Evolutionary conservation across 768 basidiomycete genomes (phyloP), one percentile per base, ranked within the genome.

Genomic region (Naganishia vishniacii): DNA sequence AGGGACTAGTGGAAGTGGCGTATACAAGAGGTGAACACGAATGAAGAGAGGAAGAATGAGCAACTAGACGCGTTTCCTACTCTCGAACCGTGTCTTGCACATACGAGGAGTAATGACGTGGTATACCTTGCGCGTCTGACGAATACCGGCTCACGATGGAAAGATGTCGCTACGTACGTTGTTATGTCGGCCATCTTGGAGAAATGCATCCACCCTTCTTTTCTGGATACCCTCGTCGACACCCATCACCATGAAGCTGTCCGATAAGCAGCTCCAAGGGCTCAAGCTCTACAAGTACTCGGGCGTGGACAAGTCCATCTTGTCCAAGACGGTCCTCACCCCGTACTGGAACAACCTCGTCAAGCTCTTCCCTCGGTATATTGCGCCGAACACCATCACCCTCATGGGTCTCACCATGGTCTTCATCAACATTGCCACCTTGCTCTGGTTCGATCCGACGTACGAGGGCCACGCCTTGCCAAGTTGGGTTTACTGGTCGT

Each of bases 281-380:
- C 81, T 92, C 45, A 84, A 84, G 71, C 84, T 84, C 67, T 91
- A 92, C 75, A 79, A 84, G 61, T 91, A 91, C 74, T 88, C 85
- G 69, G 85, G 84, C 23, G 83, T 88, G 13, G 90, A 92, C 78
- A 88, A 88, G 88, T 93, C 90, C 9, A 69, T 89, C 32, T 70
- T 88, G 1, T 89, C 89, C 41, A 81, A 83, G 72, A 86, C 87
- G 75, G 79, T 92, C 25, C 80, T 97, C 59, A 83, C 85, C 46
- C 88, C 88, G 2, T 94, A 87, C 78, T 95, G 92, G 91, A 89
- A 81, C 34, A 88, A 88, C 88, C 84, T 94, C 66, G 88, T 94
- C 61, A 91, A 84, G 4, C 81, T 92, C 26, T 93, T 89, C 85
- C 92, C 92, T 1, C 80, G 82, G 47, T 85, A 81, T 47, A 81